Evolutionary conservation across 2,329 filamentous ascomycete genomes (phyloP).

Genomic region (Ustilaginoidea virens): DNA sequence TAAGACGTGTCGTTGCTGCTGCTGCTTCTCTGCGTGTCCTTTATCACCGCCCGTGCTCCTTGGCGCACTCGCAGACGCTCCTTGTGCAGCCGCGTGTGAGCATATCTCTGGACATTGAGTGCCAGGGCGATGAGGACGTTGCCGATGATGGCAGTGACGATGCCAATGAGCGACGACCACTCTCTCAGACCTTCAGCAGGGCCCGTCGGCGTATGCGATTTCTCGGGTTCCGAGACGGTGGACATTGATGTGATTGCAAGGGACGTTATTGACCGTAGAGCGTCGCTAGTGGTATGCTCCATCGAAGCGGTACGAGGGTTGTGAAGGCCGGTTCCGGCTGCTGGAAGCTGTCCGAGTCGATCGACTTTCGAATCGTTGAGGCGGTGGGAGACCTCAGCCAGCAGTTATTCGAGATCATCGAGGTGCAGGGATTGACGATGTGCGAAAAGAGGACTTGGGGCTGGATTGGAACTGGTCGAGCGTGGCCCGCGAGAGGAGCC

Average conservation of each 20-base stretch:
- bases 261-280: not conserved
- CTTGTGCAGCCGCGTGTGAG: constrained; percentile 69
- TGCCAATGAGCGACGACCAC: constrained; percentile 93
- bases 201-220: constrained; percentile 12
- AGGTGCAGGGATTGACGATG: not conserved
- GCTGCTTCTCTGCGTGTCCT: constrained; percentile 21
- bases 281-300: not conserved
- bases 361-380: not conserved
- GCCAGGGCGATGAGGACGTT: constrained; percentile 92
- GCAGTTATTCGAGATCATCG: constrained; percentile 2
- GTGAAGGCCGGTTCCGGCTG: constrained; percentile 4
- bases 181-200: constrained; percentile 37
- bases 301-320: constrained; percentile 3
- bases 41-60: constrained; percentile 37
- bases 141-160: constrained; percentile 79
- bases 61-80: constrained; percentile 46
- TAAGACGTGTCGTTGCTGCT: constrained; percentile 17
- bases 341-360: constrained; percentile 1
- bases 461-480: too few relatives aligned
- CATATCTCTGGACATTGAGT: constrained; percentile 91
- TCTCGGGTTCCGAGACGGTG: constrained; percentile 3
- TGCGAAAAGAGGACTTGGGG: not conserved
- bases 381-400: not conserved
- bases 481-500: too few relatives aligned
- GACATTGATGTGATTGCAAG: not conserved